Percentiles rank a stretch among this genome's conserved stretches.
phyloP scores from a whole-genome alignment of 192 early-diverging fungal genomes.

The Mortierella antarctica region DNA sequence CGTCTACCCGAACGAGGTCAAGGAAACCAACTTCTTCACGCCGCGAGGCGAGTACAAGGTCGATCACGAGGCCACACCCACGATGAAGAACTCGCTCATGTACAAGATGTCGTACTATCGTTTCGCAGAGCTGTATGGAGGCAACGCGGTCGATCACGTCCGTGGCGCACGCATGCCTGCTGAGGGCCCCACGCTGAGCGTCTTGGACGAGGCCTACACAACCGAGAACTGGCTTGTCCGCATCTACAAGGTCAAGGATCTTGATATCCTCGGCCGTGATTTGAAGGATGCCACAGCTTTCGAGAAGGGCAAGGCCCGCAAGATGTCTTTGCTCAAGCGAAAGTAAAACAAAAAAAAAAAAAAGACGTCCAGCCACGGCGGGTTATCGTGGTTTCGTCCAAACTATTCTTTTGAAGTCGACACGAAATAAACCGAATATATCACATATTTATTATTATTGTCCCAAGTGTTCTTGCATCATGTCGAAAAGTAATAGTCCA shows the following conservation, averaged over 20 bases:
- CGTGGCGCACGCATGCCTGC: slow-evolving; percentile 79
- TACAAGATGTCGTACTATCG: slow-evolving; percentile 99
- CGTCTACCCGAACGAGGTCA: slow-evolving; percentile 95
- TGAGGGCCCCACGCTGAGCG: slow-evolving; percentile 81
- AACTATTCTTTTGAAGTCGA: too few relatives aligned
- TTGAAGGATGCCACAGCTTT: slow-evolving; percentile 73
- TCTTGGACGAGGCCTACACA: slow-evolving; percentile 94
- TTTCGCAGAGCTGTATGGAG: slow-evolving; percentile 89
- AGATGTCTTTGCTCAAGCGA: slow-evolving; percentile 23
- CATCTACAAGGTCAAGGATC: slow-evolving; percentile 97
- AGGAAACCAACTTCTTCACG: slow-evolving; percentile 91
- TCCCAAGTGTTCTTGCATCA: too few relatives aligned
- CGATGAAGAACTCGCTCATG: slow-evolving; percentile 95
- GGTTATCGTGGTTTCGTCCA: background rate
- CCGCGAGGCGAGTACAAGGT: slow-evolving; percentile 90
- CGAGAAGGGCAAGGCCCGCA: slow-evolving; percentile 56
- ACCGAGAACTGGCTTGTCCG: slow-evolving; percentile 98
- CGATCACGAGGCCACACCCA: slow-evolving; percentile 85
- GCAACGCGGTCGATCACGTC: slow-evolving; percentile 84
- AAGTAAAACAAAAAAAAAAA: slow-evolving; percentile 16
- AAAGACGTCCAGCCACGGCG: background rate
- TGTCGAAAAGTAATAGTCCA: too few relatives aligned
- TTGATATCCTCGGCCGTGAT: slow-evolving; percentile 90
- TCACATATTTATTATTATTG: too few relatives aligned
- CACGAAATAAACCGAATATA: too few relatives aligned